phyloP scores from a whole-genome alignment of 106 monocot species.

The Apostasia ramifera region DNA sequence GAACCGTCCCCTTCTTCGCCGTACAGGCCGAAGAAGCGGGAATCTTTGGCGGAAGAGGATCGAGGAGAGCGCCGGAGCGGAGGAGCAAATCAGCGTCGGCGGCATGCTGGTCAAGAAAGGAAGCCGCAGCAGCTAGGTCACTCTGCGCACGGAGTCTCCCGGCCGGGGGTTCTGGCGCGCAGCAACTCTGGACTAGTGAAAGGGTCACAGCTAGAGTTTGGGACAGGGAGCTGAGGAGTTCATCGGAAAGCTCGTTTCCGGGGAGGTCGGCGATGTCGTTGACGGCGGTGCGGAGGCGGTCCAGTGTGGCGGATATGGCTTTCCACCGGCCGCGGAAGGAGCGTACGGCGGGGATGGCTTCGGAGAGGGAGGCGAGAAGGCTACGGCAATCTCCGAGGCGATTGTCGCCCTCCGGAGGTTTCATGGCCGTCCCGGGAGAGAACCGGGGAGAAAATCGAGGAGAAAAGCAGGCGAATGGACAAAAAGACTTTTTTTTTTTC shows the following conservation, averaged over 20 bases:
- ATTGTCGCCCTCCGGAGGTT: constrained; percentile 21
- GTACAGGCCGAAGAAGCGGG: not conserved
- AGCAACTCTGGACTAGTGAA: constrained; percentile 31
- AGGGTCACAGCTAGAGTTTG: constrained; percentile 34
- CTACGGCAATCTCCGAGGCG: constrained; percentile 10
- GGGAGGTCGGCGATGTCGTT: constrained; percentile 4
- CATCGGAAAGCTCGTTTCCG: constrained; percentile 22
- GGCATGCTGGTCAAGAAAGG: constrained; percentile 35
- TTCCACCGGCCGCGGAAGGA: constrained; percentile 52
- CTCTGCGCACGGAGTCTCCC: constrained; percentile 67
- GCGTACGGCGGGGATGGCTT: constrained; percentile 24
- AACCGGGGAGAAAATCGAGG: constrained; percentile 1
- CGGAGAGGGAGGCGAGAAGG: constrained; percentile 33
- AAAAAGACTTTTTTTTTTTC: no score
- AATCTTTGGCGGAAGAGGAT: not conserved
- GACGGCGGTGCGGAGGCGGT: constrained; percentile 30
- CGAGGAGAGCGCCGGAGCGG: constrained; percentile 18
- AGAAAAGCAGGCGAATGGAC: not conserved
- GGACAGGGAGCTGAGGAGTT: constrained; percentile 39
- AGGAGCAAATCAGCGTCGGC: constrained; percentile 43
- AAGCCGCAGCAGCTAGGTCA: constrained; percentile 39
- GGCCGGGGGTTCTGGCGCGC: constrained; percentile 27
- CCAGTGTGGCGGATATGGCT: constrained; percentile 32
- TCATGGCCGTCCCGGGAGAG: constrained; percentile 20
- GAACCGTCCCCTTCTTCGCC: not conserved